Evolutionary conservation across 768 basidiomycete species (phyloP).

Genomic region (Amanita subjunquillea): DNA sequence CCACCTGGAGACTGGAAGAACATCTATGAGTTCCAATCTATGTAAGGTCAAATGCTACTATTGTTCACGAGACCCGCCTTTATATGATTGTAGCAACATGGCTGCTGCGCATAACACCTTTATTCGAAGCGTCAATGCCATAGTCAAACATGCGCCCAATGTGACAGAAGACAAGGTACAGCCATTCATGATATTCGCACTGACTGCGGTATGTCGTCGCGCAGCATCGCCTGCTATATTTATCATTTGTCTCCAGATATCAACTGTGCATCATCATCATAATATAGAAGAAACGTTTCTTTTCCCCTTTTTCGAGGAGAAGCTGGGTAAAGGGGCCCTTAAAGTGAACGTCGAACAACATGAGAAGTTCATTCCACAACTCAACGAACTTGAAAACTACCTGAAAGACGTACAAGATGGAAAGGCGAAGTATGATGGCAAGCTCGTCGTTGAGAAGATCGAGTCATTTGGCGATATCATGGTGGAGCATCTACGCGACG

Average conservation of each 20-base stretch:
- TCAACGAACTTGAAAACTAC: slow-evolving; percentile 15
- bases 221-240: background rate
- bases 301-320: slow-evolving; percentile 17
- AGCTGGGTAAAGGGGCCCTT: slow-evolving; percentile 16
- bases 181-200: slow-evolving; percentile 17
- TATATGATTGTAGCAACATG: slow-evolving; percentile 17
- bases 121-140: slow-evolving; percentile 18
- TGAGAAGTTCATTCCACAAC: slow-evolving; percentile 14
- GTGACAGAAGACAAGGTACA: slow-evolving; percentile 15
- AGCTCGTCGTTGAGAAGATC: slow-evolving; percentile 13
- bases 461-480: slow-evolving; percentile 17
- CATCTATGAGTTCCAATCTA: slow-evolving; percentile 17
- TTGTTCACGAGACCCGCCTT: background rate
- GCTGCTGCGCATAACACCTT: slow-evolving; percentile 19
- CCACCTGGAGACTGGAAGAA: slow-evolving; percentile 19
- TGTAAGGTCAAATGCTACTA: slow-evolving; percentile 9
- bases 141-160: slow-evolving; percentile 14
- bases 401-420: slow-evolving; percentile 51
- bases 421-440: slow-evolving; percentile 40
- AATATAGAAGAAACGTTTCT: slow-evolving; percentile 16
- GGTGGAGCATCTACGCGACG: slow-evolving; percentile 17
- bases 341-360: slow-evolving; percentile 18
- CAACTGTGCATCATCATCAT: slow-evolving; percentile 20
- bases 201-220: slow-evolving; percentile 12
- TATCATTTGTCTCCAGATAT: slow-evolving; percentile 8